phyloP scores from a whole-genome alignment of 2,329 filamentous ascomycete genomes.

The Sporothrix schenckii region DNA sequence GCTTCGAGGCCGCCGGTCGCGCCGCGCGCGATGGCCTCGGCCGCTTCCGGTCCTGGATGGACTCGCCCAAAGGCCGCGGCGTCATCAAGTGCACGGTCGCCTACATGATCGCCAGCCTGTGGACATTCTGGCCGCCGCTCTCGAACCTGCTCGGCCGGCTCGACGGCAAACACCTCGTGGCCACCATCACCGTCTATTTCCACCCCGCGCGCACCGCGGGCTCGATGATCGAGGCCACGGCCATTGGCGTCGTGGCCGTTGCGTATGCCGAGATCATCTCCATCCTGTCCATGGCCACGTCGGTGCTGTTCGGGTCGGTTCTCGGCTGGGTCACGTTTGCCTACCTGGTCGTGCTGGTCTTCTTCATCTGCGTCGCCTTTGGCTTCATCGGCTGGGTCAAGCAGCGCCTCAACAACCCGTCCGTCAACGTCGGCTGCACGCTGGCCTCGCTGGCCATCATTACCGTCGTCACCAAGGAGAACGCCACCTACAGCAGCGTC shows the following conservation, averaged over 20 bases:
- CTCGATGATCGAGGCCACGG: slow-evolving; percentile 83
- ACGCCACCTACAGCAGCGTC: slow-evolving; percentile 77
- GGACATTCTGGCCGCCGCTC: slow-evolving; percentile 77
- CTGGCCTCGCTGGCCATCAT: slow-evolving; percentile 87
- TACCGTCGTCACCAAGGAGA: slow-evolving; percentile 87
- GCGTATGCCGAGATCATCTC: slow-evolving; percentile 76
- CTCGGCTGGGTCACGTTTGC: slow-evolving; percentile 70
- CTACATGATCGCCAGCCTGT: slow-evolving; percentile 82
- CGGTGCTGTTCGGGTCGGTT: slow-evolving; percentile 72
- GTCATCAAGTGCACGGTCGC: slow-evolving; percentile 91
- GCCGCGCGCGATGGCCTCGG: slow-evolving; percentile 28
- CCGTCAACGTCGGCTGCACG: slow-evolving; percentile 84
- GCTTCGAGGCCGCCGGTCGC: slow-evolving; percentile 25
- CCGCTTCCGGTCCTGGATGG: slow-evolving; percentile 61
- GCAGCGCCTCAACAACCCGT: slow-evolving; percentile 73
- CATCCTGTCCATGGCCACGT: slow-evolving; percentile 84
- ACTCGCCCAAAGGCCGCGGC: slow-evolving; percentile 73
- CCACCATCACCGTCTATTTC: slow-evolving; percentile 93
- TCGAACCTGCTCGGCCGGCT: slow-evolving; percentile 75
- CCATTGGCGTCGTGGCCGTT: slow-evolving; percentile 77
- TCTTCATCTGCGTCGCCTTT: slow-evolving; percentile 84
- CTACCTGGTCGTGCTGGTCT: slow-evolving; percentile 74
- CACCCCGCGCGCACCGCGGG: slow-evolving; percentile 84
- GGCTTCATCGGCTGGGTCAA: slow-evolving; percentile 89
- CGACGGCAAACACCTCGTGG: slow-evolving; percentile 92